These are phyloP conservation scores for Ceratocystis eucalypticola DNA, from an alignment of 2,329 filamentous ascomycete species.

Conservation along the genomic window DNA sequence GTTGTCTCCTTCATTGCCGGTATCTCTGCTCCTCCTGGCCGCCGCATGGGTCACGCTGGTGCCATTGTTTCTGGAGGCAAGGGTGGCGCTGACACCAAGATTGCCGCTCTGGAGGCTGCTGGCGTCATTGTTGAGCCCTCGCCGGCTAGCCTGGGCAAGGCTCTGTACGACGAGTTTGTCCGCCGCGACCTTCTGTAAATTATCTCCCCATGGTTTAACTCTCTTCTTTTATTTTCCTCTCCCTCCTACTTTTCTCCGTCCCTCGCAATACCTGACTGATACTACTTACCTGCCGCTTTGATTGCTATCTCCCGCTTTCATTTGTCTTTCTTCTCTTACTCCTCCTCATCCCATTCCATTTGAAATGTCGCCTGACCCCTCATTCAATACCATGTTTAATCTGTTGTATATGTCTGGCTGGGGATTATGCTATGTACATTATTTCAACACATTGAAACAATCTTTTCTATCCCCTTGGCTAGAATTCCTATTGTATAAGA, in stretches of 20 bases:
- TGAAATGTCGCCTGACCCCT: not conserved
- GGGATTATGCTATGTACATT: conserved; percentile 2
- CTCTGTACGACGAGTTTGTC: conserved; percentile 88
- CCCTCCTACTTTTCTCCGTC: not conserved
- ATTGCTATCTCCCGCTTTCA: not conserved
- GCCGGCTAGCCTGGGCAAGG: conserved; percentile 82
- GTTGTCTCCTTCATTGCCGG: conserved; percentile 97
- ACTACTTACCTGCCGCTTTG: not conserved
- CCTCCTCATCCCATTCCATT: not conserved
- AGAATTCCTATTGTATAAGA: not conserved
- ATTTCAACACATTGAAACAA: conserved; percentile 6
- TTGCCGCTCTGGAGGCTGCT: conserved; percentile 79
- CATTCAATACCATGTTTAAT: not conserved
- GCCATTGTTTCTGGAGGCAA: conserved; percentile 96
- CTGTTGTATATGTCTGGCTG: not conserved
- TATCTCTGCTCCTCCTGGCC: conserved; percentile 90
- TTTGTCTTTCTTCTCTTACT: not conserved
- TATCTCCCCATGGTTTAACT: conserved; percentile 15
- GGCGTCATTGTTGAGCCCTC: conserved; percentile 95
- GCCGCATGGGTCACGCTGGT: conserved; percentile 97
- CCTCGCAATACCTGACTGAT: not conserved
- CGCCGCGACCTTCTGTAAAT: conserved; percentile 82
- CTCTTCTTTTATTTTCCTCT: not conserved
- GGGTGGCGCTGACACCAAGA: conserved; percentile 97
- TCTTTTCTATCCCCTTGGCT: not conserved